These are phyloP conservation scores for Lactifluus volemus DNA, from an alignment of 768 basidiomycete species.

Conservation along the genomic window DNA sequence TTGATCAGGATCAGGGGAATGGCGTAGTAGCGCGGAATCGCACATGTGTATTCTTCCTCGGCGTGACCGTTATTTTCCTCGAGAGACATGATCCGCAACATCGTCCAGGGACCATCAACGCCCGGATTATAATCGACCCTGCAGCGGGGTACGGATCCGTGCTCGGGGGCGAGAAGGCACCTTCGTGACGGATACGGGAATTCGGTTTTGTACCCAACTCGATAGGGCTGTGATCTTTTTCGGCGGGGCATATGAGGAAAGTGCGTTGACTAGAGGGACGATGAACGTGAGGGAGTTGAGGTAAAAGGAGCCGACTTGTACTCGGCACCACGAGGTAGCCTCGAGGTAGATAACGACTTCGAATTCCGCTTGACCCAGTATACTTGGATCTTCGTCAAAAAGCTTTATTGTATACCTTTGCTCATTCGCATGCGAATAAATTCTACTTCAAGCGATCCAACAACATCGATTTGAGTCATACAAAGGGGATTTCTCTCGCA, in stretches of 20 bases:
- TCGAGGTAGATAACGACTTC: neutral
- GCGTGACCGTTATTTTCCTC: neutral
- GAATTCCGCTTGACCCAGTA: neutral
- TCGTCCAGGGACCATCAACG: conserved; percentile 8
- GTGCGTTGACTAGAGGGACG: neutral
- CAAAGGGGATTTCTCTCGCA: neutral
- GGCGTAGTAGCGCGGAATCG: conserved; percentile 12
- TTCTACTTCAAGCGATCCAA: neutral
- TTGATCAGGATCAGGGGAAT: conserved; percentile 13
- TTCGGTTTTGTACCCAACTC: neutral
- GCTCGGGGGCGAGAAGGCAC: neutral
- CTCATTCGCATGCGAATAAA: neutral
- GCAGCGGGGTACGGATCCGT: conserved; percentile 5
- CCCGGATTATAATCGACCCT: neutral
- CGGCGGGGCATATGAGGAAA: neutral
- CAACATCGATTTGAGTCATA: neutral
- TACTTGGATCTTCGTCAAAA: neutral
- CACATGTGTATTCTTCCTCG: neutral
- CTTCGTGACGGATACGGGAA: neutral
- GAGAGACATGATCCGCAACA: neutral
- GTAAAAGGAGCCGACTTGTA: neutral
- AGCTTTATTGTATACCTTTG: no score
- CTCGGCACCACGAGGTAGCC: conserved; percentile 1
- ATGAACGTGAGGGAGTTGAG: neutral
- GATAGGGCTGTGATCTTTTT: neutral